Base-by-base conservation (phyloP, 331 rosid genomes). In the Erythrophleum ivorense region DNA sequence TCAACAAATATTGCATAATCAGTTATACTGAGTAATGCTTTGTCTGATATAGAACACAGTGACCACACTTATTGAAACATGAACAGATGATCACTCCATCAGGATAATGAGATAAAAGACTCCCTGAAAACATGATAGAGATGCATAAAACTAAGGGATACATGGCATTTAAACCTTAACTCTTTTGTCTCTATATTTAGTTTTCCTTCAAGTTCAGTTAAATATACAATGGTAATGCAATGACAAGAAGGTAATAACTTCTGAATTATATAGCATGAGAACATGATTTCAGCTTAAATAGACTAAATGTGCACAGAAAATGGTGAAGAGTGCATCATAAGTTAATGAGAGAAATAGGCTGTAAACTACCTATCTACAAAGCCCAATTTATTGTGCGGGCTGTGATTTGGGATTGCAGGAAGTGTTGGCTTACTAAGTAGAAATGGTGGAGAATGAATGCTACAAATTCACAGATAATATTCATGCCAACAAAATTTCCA, bases 301-400 rank as follows among this genome's bases (percentile, higher is more conserved):
- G 15, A 21, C 38, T 8, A 60, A 60, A 29, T 60, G 29, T 15
- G 49, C 57, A 45, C 2, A 9, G 9, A 69, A 45, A 43, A 3
- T 10, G 57, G 52, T 67, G 52, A 49, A 68, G 34, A 43, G 53
- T 68, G 53, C 31, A 68, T 68, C 50, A 68, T 68, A 41, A 8
- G 52, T 43, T 14, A 18, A 33, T 12, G 41, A 36, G 72, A 66
- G 72, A 66, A 13, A 24, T 36, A 66, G 6, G 15, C 18, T 16
- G 13, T 16, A 67, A 67, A 41, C 15, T 67, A 40, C 33, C 31
- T 38, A 67, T 67, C 29, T 11, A 67, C 9, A 48, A 18, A 48
- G 52, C 33, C 41, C 5, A 4, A 6, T 13, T 64, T 18, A 64
- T 31, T 64, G n/a, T 34, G 12, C 14, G n/a, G 10, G 21, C 40